Conservation (phyloP, 2,329 filamentous ascomycete species). For the Hypoxylon sp. region DNA sequence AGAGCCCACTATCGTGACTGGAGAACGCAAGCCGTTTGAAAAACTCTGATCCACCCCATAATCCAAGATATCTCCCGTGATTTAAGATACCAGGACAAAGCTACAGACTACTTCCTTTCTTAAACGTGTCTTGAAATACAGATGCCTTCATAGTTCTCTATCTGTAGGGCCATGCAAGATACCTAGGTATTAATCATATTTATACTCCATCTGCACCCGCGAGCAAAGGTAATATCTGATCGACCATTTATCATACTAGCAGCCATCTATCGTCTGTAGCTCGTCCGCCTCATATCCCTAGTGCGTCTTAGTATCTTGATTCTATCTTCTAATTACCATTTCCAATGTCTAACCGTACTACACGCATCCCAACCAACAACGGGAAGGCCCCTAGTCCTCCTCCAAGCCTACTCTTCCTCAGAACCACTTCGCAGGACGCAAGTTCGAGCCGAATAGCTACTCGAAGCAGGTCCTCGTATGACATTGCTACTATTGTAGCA, state of each 20-base stretch:
- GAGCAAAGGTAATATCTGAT: neutral
- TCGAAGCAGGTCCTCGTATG: neutral
- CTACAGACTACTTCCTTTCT: neutral
- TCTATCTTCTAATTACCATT: neutral
- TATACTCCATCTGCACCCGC: neutral
- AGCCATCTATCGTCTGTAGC: neutral
- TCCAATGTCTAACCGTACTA: neutral
- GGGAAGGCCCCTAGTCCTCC: neutral
- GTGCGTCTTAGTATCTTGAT: neutral
- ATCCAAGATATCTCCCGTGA: neutral
- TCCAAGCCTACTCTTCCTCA: neutral
- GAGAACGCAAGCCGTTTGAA: slow-evolving; percentile 5
- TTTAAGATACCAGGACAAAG: neutral
- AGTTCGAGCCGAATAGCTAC: neutral
- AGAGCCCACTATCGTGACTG: slow-evolving; percentile 2
- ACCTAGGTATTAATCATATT: neutral
- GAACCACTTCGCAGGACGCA: neutral
- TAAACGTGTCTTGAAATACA: neutral
- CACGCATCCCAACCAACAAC: neutral
- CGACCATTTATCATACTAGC: neutral
- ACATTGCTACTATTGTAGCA: slow-evolving; percentile 2
- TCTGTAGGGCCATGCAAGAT: neutral
- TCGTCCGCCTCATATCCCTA: neutral
- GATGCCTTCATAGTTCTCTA: neutral
- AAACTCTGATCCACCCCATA: slow-evolving; percentile 5